phyloP scores from a whole-genome alignment of 768 basidiomycete genomes.

The Rubroboletus satanas region DNA sequence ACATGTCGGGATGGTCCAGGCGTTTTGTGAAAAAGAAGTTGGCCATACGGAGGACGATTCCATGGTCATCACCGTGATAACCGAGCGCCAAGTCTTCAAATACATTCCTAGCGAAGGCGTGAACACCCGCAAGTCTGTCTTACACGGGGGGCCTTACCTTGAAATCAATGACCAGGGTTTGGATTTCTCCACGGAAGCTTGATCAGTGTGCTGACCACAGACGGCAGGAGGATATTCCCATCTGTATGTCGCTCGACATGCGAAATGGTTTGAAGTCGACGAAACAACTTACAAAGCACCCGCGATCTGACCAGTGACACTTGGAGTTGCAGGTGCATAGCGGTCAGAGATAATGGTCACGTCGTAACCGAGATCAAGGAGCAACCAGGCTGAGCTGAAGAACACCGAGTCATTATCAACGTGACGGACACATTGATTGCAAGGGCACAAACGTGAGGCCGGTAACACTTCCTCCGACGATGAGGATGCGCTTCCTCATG shows the following conservation, averaged over 20 bases:
- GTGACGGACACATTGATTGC: not conserved
- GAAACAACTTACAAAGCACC: not conserved
- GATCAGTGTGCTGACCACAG: not conserved
- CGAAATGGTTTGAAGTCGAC: not conserved
- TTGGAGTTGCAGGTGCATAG: not conserved
- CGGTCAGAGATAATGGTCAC: not conserved
- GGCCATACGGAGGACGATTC: not conserved
- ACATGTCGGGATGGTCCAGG: not conserved
- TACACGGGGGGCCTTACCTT: not conserved
- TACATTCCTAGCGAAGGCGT: not conserved
- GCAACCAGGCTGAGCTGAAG: not conserved
- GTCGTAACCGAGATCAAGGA: not conserved
- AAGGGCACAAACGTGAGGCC: not conserved
- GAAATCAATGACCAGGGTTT: not conserved
- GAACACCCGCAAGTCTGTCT: not conserved
- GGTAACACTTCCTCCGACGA: not conserved
- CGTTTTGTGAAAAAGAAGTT: not conserved
- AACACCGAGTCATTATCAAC: not conserved
- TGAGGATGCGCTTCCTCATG: not conserved
- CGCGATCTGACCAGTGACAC: not conserved
- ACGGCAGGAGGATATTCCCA: not conserved
- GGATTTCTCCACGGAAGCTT: not conserved
- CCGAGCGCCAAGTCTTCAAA: not conserved
- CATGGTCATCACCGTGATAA: not conserved
- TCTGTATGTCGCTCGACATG: not conserved